Conservation (phyloP, 306 rosid genomes). For the Trichosanthes truncata region DNA sequence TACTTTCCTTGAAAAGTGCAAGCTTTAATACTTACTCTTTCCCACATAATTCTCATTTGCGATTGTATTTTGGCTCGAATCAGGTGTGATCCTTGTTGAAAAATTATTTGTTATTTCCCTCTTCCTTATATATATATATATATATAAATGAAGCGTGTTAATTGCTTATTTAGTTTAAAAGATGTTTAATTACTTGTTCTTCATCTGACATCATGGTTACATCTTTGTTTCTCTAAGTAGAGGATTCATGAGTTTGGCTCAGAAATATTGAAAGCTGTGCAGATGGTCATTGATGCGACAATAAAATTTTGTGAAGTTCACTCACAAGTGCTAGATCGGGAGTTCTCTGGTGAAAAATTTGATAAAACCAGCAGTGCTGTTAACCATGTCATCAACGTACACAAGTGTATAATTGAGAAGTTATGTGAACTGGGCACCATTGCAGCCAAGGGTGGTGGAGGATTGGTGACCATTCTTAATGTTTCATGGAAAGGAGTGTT, state of each 20-base stretch:
- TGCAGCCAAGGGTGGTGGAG: slow-evolving; percentile 87
- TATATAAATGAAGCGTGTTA: not conserved
- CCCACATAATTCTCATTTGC: not conserved
- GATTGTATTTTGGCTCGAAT: not conserved
- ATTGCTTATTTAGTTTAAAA: not conserved
- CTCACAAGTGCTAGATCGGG: slow-evolving; percentile 37
- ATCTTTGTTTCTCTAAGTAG: slow-evolving; percentile 29
- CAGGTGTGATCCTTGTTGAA: not conserved
- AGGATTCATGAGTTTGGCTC: slow-evolving; percentile 44
- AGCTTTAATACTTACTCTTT: not conserved
- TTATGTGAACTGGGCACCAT: slow-evolving; percentile 56
- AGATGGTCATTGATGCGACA: slow-evolving; percentile 40
- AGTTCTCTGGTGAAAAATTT: slow-evolving; percentile 26
- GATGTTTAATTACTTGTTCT: not conserved
- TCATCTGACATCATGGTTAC: not conserved
- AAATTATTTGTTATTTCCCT: not conserved
- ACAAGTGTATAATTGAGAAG: slow-evolving; percentile 46
- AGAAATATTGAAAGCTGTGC: slow-evolving; percentile 43
- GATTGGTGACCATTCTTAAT: slow-evolving; percentile 64
- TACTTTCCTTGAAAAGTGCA: not conserved
- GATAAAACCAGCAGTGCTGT: slow-evolving; percentile 18
- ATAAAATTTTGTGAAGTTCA: slow-evolving; percentile 52
- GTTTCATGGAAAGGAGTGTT: slow-evolving; percentile 92
- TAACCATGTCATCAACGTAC: slow-evolving; percentile 43
- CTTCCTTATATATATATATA: too few relatives aligned